Percentiles rank a stretch among this genome's conserved stretches.
phyloP scores from a whole-genome alignment of 768 basidiomycete species.

The Pisolithus tinctorius region DNA sequence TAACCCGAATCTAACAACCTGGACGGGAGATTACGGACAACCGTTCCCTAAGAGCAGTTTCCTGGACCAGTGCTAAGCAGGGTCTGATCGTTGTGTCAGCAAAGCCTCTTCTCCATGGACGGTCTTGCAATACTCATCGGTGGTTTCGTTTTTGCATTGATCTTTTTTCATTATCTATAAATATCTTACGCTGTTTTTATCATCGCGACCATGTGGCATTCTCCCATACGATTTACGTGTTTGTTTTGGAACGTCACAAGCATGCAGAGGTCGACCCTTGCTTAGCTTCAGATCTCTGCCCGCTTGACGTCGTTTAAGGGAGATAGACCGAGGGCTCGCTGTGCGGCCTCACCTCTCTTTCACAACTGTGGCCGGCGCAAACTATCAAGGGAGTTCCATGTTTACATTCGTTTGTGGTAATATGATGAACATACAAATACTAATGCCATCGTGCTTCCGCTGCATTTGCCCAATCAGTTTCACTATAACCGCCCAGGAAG shows the following conservation, averaged over 20 bases:
- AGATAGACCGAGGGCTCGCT: too few species aligned
- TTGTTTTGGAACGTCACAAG: background rate
- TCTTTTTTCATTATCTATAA: background rate
- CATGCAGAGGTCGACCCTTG: background rate
- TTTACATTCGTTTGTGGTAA: too few species aligned
- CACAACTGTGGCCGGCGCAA: too few species aligned
- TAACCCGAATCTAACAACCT: slow-evolving; percentile 76
- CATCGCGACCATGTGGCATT: background rate
- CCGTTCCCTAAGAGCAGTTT: slow-evolving; percentile 63
- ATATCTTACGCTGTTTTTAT: background rate
- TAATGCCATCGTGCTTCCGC: background rate
- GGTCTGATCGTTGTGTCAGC: slow-evolving; percentile 1
- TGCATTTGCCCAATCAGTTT: background rate
- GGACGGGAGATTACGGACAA: slow-evolving; percentile 58
- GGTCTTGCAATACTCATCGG: background rate
- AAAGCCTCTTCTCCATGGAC: background rate
- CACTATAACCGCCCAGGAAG: background rate
- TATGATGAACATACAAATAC: too few species aligned
- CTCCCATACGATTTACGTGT: background rate
- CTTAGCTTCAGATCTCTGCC: background rate
- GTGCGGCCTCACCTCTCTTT: too few species aligned
- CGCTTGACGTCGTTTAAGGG: too few species aligned
- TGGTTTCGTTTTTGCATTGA: background rate
- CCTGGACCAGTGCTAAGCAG: slow-evolving; percentile 48
- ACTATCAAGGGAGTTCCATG: too few species aligned